Evolutionary conservation across 495 filamentous ascomycete species (phyloP).

Genomic region (Mytilinidion resinicola): DNA sequence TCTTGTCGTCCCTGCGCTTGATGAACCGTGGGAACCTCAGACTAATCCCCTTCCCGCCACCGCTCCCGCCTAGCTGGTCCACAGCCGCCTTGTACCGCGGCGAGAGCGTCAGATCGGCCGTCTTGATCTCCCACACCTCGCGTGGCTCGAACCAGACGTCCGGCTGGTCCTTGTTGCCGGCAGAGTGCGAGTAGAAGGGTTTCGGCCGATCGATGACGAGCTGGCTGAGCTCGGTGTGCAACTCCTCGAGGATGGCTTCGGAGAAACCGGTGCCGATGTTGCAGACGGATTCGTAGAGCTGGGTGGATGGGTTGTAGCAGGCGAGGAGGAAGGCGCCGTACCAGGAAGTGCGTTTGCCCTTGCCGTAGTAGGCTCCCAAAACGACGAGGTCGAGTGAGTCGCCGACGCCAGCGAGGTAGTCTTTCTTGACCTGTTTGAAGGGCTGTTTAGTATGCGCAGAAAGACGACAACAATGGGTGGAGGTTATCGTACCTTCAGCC

Average conservation of each 20-base stretch:
- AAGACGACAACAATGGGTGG: not conserved
- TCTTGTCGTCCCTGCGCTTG: conserved; percentile 86
- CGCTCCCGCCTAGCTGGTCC: conserved; percentile 48
- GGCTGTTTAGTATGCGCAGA: not conserved
- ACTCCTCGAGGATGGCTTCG: conserved; percentile 74
- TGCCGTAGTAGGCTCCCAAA: conserved; percentile 87
- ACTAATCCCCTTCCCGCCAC: conserved; percentile 76
- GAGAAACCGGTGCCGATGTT: conserved; percentile 98
- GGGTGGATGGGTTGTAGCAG: conserved; percentile 73
- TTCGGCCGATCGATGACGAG: conserved; percentile 83
- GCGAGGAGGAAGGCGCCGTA: conserved; percentile 94
- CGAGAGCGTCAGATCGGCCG: conserved; percentile 86
- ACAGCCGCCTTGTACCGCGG: conserved; percentile 85
- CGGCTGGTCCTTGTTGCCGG: conserved; percentile 80
- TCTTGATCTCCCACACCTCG: conserved; percentile 95
- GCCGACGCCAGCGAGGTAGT: conserved; percentile 86
- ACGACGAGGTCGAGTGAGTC: conserved; percentile 97
- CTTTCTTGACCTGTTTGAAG: conserved; percentile 68
- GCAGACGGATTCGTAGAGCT: conserved; percentile 90
- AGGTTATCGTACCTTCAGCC: conserved; percentile 60
- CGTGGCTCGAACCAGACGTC: conserved; percentile 98
- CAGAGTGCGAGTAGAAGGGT: conserved; percentile 85
- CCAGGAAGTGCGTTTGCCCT: conserved; percentile 87
- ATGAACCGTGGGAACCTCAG: conserved; percentile 90
- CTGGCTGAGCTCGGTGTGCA: conserved; percentile 63